A percentile compares a stretch with the other conserved stretches of the same genome.
These are phyloP conservation scores for Salix brachista DNA, from an alignment of 345 rosid genomes.

Conservation along the genomic window DNA sequence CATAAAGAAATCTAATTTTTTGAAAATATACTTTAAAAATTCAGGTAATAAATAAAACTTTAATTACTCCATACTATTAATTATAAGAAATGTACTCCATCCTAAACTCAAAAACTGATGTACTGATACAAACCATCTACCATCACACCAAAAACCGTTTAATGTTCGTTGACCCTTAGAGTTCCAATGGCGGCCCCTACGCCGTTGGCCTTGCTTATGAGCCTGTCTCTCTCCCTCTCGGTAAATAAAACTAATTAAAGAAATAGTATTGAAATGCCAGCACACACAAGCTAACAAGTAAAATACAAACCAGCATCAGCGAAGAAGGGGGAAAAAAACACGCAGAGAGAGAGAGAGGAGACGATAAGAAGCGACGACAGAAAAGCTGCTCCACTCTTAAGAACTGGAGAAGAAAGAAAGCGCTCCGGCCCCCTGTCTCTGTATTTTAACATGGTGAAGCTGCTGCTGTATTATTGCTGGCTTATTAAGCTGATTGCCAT, in stretches of 20 bases:
- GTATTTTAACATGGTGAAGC: constrained; percentile 14
- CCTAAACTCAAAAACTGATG: too few relatives aligned
- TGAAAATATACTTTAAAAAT: too few relatives aligned
- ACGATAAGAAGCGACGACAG: not conserved
- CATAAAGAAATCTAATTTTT: too few relatives aligned
- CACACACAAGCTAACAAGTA: constrained; percentile 31
- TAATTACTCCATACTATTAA: too few relatives aligned
- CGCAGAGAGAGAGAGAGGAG: not conserved
- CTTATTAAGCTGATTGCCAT: constrained; percentile 40
- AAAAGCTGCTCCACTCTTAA: constrained; percentile 11
- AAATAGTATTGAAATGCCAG: constrained; percentile 39
- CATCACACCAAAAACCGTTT: not conserved
- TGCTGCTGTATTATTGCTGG: constrained; percentile 21
- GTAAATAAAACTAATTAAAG: not conserved
- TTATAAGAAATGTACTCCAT: too few relatives aligned
- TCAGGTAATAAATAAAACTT: too few relatives aligned
- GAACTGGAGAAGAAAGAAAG: not conserved
- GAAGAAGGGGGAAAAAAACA: constrained; percentile 18
- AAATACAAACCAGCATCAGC: constrained; percentile 35
- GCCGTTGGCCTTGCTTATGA: constrained; percentile 71
- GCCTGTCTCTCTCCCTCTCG: constrained; percentile 11
- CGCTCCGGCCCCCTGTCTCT: not conserved
- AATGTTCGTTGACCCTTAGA: constrained; percentile 78
- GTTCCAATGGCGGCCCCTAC: constrained; percentile 98
- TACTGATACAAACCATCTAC: too few relatives aligned